Percentiles rank a stretch among this genome's conserved stretches.
phyloP scores from a whole-genome alignment of 129 eudicot species.

The Artemisia tridentata region DNA sequence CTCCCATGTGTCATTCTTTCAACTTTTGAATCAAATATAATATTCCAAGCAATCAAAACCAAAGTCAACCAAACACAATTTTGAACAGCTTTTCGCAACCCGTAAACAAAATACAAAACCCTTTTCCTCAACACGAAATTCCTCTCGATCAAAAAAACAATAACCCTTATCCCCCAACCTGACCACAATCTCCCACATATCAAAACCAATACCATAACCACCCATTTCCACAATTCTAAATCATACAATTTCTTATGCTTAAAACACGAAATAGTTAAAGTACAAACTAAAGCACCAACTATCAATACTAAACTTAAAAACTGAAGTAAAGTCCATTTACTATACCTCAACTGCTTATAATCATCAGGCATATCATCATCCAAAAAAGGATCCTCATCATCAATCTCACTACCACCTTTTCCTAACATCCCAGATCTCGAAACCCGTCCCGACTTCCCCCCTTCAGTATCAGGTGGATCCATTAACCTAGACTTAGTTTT shows the following conservation, averaged over 20 bases:
- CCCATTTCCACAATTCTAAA: constrained; percentile 55
- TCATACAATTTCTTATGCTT: constrained; percentile 28
- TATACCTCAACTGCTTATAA: constrained; percentile 33
- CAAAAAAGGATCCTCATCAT: constrained; percentile 36
- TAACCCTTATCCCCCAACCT: constrained; percentile 43
- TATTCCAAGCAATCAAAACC: constrained; percentile 65
- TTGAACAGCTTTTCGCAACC: constrained; percentile 61
- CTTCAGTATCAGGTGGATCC: constrained; percentile 32
- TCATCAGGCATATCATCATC: constrained; percentile 43
- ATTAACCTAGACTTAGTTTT: constrained; percentile 39
- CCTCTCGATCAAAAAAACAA: constrained; percentile 39
- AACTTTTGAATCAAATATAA: constrained; percentile 46
- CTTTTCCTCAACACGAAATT: constrained; percentile 45
- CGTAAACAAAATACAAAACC: constrained; percentile 59
- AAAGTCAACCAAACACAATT: constrained; percentile 70
- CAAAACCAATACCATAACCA: constrained; percentile 42
- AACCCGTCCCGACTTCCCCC: constrained; percentile 12
- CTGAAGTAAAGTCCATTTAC: constrained; percentile 35
- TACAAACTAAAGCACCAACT: constrained; percentile 32
- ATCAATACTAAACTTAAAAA: constrained; percentile 31
- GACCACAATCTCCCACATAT: constrained; percentile 55
- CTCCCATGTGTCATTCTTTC: constrained; percentile 33
- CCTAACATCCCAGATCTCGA: constrained; percentile 22
- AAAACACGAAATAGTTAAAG: constrained; percentile 21
- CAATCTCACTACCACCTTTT: constrained; percentile 29